Base-by-base conservation (phyloP, 208 protist genomes). In the Leishmania braziliensis region DNA sequence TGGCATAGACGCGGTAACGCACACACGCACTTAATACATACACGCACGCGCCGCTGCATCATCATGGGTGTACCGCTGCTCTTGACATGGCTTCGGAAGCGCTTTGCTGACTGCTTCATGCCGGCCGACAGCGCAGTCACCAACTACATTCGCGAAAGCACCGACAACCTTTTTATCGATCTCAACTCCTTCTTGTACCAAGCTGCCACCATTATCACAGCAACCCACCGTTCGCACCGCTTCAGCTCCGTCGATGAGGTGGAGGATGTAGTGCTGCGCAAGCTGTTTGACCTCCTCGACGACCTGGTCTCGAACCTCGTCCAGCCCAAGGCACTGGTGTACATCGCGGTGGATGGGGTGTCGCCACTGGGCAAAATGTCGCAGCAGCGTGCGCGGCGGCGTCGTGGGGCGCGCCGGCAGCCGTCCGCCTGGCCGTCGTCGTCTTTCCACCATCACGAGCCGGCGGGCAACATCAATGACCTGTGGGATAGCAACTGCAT, bases 301-400 rank as follows among this genome's bases (percentile, higher is more conserved):
- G 93, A 98, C 73, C 87, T 97, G 26, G 73, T 96, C 16, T 54
- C 97, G 62, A 78, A 89, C 60, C 91, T 99, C 5, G 95, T 99
- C 8, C 83, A 92, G 72, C 99, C 99, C 16, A 84, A 91, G 39
- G 97, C 98, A 16, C 81, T 99, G 10, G 86, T 99, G 8, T 99
- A 98, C 89, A 95, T 99, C 85, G 94, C 93, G 20, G 87, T 96
- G 36, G 99, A 99, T 91, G 99, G 99, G 58, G 96, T 99, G 18
- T 98, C 99, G 14, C 99, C 99, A 16, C 91, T 99, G 29, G 99
- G 99, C 10, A 99, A 99, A 83, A 98, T 99, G 87, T 98, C 99
- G 75, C 99, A 99, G 90, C 99, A 99, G 90, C 94, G 99, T n/a
- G 83, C 92, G 16, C 93, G 99, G 54, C 99, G 99, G 48, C 90